Conservation (phyloP, 2,329 filamentous ascomycete species). For the Xylaria sp. region DNA sequence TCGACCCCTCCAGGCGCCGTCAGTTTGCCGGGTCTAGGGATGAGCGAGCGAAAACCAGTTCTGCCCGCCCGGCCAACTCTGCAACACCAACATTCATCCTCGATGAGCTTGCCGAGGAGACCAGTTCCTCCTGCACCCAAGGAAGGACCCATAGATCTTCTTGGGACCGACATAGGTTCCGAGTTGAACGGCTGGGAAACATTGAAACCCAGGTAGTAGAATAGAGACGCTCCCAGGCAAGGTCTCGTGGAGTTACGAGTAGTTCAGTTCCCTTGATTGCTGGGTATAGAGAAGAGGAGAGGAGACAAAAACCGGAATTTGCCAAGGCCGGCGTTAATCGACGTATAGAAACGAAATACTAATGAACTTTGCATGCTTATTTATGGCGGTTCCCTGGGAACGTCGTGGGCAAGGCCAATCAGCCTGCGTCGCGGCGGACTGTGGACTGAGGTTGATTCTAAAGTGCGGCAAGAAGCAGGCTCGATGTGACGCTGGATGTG, state of each 20-base stretch:
- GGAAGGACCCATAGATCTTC: conserved; percentile 40
- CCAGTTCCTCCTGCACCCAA: conserved; percentile 28
- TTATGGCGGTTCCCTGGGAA: background rate
- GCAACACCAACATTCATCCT: conserved; percentile 15
- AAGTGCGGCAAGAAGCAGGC: background rate
- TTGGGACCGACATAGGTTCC: conserved; percentile 40
- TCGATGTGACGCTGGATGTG: background rate
- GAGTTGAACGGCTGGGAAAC: conserved; percentile 53
- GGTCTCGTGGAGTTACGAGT: too few species aligned
- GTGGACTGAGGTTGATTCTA: background rate
- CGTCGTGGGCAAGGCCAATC: background rate
- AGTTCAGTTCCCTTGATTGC: background rate
- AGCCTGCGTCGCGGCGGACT: too few species aligned
- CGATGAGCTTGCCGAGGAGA: conserved; percentile 24
- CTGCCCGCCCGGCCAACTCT: conserved; percentile 25
- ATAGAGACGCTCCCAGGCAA: background rate
- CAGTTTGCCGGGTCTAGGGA: conserved; percentile 27
- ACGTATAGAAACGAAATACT: conserved; percentile 1
- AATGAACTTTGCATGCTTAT: background rate
- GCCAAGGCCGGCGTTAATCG: background rate
- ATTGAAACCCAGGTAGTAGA: conserved; percentile 42
- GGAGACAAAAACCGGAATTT: background rate
- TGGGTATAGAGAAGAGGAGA: background rate
- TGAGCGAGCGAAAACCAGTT: conserved; percentile 28
- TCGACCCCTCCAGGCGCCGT: conserved; percentile 21